phyloP scores from a whole-genome alignment of 768 basidiomycete species.

The Boletellus emodensis region DNA sequence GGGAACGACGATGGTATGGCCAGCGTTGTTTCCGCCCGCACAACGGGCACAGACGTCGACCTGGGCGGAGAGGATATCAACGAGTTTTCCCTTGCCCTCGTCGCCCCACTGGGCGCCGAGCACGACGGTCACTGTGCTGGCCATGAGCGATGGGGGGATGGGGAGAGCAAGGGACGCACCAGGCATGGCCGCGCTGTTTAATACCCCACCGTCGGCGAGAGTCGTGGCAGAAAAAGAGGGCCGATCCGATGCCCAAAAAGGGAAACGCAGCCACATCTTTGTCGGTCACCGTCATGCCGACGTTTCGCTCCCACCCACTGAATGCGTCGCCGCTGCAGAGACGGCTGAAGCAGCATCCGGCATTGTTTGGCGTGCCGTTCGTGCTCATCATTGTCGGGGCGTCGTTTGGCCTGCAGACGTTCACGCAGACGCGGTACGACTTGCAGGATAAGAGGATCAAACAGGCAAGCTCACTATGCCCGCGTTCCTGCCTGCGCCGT shows the following conservation, averaged over 20 bases:
- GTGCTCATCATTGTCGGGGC: conserved; percentile 79
- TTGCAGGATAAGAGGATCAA: conserved; percentile 76
- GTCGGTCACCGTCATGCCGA: conserved; percentile 33
- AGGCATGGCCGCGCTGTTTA: conserved; percentile 16
- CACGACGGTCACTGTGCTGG: conserved; percentile 57
- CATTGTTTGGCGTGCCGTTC: conserved; percentile 84
- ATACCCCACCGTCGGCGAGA: conserved; percentile 6
- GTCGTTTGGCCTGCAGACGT: conserved; percentile 74
- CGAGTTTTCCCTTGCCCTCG: conserved; percentile 93
- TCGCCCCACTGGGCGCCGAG: conserved; percentile 91
- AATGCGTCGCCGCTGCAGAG: conserved; percentile 18
- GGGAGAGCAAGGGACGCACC: conserved; percentile 12
- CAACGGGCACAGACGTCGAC: conserved; percentile 92
- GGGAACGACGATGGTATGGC: conserved; percentile 93
- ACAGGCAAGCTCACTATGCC: conserved; percentile 41
- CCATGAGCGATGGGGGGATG: conserved; percentile 9
- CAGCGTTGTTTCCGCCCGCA: conserved; percentile 98
- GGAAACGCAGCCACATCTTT: conserved; percentile 5
- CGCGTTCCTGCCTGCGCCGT: not conserved
- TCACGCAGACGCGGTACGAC: conserved; percentile 92
- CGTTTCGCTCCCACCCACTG: conserved; percentile 47
- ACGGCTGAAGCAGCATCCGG: conserved; percentile 58
- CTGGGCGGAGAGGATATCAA: conserved; percentile 89
- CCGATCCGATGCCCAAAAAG: conserved; percentile 12
- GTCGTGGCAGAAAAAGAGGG: conserved; percentile 8